Conservation (phyloP, 495 filamentous ascomycete genomes). For the Aspergillus kassunensis region DNA sequence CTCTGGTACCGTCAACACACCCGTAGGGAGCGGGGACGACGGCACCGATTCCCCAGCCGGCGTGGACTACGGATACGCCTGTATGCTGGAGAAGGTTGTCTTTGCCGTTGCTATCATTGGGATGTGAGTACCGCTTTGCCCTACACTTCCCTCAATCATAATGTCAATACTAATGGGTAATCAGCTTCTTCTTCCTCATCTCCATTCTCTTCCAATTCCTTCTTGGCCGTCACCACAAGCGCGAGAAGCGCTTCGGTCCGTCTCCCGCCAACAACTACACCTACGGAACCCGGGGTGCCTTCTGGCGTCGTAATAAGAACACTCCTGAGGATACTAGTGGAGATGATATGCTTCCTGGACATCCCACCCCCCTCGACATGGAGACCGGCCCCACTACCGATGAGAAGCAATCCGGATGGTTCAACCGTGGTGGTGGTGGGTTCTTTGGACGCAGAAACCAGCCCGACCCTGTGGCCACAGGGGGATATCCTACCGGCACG, state of each 20-base stretch:
- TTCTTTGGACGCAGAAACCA: conserved; percentile 24
- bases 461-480: background rate
- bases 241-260: conserved; percentile 76
- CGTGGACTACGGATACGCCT: conserved; percentile 52
- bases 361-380: conserved; percentile 37
- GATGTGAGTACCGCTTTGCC: conserved; percentile 54
- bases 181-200: conserved; percentile 63
- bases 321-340: conserved; percentile 27
- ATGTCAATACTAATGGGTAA: background rate
- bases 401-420: conserved; percentile 22
- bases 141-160: background rate
- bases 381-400: conserved; percentile 23
- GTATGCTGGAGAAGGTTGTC: conserved; percentile 64
- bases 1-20: conserved; percentile 58
- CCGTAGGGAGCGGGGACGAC: conserved; percentile 59
- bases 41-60: conserved; percentile 31
- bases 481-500: too few species aligned
- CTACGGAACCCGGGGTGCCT: conserved; percentile 51
- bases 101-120: conserved; percentile 76
- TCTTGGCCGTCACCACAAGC: conserved; percentile 65
- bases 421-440: too few species aligned
- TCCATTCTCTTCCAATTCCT: conserved; percentile 60
- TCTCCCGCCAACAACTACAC: conserved; percentile 76
- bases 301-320: conserved; percentile 50
- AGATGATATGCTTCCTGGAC: conserved; percentile 31